Evolutionary conservation across 768 basidiomycete genomes (phyloP).

Genomic region (Suillus subalutaceus): DNA sequence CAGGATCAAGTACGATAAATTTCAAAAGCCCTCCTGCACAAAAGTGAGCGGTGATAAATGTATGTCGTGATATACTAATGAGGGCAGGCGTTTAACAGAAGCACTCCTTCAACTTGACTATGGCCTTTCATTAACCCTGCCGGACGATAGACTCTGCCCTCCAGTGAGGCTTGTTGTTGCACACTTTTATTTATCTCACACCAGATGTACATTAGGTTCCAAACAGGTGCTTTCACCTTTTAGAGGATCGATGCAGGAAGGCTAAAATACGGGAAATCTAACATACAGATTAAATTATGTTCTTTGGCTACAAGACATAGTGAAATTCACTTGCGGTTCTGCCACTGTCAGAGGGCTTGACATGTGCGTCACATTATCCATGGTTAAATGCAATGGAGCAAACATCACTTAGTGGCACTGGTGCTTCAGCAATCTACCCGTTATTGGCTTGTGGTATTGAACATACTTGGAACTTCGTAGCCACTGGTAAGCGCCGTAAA

Average conservation of each 20-base stretch:
- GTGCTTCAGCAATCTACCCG: conserved; percentile 89
- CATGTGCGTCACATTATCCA: conserved; percentile 52
- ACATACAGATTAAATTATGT: conserved; percentile 78
- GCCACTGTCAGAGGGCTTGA: conserved; percentile 58
- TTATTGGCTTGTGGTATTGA: conserved; percentile 65
- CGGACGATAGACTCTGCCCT: conserved; percentile 80
- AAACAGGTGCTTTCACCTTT: conserved; percentile 52
- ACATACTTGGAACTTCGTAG: conserved; percentile 60
- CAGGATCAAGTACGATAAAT: conserved; percentile 55
- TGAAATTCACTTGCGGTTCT: conserved; percentile 33
- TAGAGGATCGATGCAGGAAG: background rate
- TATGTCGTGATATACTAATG: conserved; percentile 11
- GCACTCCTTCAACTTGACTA: conserved; percentile 81
- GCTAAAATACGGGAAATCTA: background rate
- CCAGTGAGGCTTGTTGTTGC: conserved; percentile 54
- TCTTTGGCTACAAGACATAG: conserved; percentile 79
- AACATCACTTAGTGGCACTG: conserved; percentile 73
- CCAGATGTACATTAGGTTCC: conserved; percentile 54
- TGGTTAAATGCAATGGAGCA: background rate
- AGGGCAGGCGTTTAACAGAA: conserved; percentile 71
- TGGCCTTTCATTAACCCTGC: conserved; percentile 58
- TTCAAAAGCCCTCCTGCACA: conserved; percentile 75
- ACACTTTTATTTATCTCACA: background rate
- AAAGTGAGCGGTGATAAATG: conserved; percentile 45
- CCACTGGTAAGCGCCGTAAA: conserved; percentile 56